A percentile compares a stretch with the other conserved stretches of the same genome.
These are phyloP conservation scores for Rhododendron griersonianum DNA, from an alignment of 148 eudicot genomes.

Conservation along the genomic window DNA sequence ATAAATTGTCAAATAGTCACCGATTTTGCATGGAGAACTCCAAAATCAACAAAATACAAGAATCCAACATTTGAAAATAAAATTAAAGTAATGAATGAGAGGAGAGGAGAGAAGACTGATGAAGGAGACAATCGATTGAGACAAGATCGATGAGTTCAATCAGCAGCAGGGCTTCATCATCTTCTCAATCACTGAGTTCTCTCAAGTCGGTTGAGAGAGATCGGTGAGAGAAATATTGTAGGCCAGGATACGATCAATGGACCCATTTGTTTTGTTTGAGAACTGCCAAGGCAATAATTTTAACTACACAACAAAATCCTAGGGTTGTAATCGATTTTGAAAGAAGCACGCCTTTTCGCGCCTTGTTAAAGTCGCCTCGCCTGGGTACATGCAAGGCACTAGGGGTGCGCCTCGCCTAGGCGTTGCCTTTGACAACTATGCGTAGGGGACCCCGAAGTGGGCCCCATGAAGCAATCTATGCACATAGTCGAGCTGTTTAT, in stretches of 20 bases:
- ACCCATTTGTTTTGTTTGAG: too few relatives aligned
- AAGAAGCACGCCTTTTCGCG: not conserved
- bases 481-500: not conserved
- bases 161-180: not conserved
- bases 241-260: not conserved
- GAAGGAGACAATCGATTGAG: not conserved
- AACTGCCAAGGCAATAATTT: not conserved
- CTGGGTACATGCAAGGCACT: too few relatives aligned
- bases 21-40: not conserved
- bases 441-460: not conserved
- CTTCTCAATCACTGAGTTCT: not conserved
- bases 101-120: not conserved
- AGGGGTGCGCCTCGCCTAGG: not conserved
- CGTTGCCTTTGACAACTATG: not conserved
- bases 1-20: too few relatives aligned
- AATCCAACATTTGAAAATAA: too few relatives aligned
- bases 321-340: not conserved
- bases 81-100: not conserved
- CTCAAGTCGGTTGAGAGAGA: not conserved
- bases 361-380: not conserved
- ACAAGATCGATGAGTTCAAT: not conserved
- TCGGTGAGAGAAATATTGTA: not conserved
- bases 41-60: too few relatives aligned
- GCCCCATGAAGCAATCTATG: too few relatives aligned
- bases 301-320: not conserved